Evolutionary conservation across 202 grass and related monocot species (phyloP).

Genomic region (Eragrostis tef): DNA sequence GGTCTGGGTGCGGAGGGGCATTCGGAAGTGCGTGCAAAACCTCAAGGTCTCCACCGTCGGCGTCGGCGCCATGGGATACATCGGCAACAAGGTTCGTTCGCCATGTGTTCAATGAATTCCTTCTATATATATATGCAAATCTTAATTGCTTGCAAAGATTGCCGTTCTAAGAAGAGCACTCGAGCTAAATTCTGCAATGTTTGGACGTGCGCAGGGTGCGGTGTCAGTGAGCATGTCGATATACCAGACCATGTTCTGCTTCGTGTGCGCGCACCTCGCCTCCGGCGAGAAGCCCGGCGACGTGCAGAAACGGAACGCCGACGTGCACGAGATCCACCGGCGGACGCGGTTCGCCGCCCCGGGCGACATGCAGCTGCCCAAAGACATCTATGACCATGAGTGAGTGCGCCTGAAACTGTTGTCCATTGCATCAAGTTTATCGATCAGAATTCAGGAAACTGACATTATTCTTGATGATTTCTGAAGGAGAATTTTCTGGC

Average conservation of each 20-base stretch:
- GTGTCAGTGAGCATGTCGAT: constrained; percentile 96
- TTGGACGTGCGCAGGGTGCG: constrained; percentile 58
- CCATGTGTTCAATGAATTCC: background rate
- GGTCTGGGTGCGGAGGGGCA: constrained; percentile 64
- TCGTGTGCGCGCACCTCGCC: constrained; percentile 80
- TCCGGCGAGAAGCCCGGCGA: constrained; percentile 72
- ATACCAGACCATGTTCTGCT: constrained; percentile 95
- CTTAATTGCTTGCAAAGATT: background rate
- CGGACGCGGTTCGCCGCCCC: constrained; percentile 62
- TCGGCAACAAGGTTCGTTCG: constrained; percentile 75
- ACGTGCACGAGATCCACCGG: constrained; percentile 87
- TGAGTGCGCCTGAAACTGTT: constrained; percentile 37
- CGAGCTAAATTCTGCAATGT: background rate
- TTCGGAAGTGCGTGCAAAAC: constrained; percentile 80
- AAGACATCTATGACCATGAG: constrained; percentile 83
- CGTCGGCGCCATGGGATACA: constrained; percentile 97
- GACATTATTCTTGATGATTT: background rate
- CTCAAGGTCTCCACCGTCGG: constrained; percentile 89
- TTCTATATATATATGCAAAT: background rate
- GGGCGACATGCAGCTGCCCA: constrained; percentile 38
- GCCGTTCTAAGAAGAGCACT: background rate
- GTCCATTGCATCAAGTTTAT: background rate
- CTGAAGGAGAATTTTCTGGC: constrained; percentile 88
- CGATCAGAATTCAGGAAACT: background rate
- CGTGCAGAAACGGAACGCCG: constrained; percentile 68